Percentiles rank a stretch among this genome's conserved stretches.
These are phyloP conservation scores for Onygenales sp. DNA, from an alignment of 2,329 filamentous ascomycete genomes.

Conservation along the genomic window DNA sequence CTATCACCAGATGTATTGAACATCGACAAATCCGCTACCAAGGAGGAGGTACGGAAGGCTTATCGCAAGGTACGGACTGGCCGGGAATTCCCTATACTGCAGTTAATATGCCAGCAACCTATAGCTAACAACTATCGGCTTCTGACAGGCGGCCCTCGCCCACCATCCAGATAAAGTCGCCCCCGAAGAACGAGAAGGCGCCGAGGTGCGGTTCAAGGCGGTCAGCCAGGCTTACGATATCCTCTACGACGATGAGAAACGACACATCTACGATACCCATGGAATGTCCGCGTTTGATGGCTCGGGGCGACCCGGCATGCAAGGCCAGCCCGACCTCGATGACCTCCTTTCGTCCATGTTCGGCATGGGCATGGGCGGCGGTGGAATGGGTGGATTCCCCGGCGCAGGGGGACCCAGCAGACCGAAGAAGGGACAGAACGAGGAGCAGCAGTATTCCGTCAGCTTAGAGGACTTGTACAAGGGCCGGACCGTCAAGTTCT, in stretches of 20 bases:
- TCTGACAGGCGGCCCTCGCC: conserved; percentile 62
- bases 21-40: conserved; percentile 60
- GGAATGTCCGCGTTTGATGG: conserved; percentile 95
- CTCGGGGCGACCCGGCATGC: conserved; percentile 53
- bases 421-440: conserved; percentile 28
- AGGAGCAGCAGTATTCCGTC: conserved; percentile 57
- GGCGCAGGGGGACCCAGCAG: conserved; percentile 44
- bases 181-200: conserved; percentile 63
- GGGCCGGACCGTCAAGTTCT: conserved; percentile 95
- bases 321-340: conserved; percentile 65
- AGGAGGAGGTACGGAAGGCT: conserved; percentile 84
- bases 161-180: conserved; percentile 95
- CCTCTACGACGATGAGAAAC: conserved; percentile 89
- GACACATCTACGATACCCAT: conserved; percentile 81
- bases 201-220: conserved; percentile 86
- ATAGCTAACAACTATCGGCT: conserved; percentile 8
- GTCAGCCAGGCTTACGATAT: conserved; percentile 96
- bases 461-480: conserved; percentile 94
- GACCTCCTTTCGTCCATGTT: conserved; percentile 95
- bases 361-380: conserved; percentile 39
- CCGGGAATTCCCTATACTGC: neutral
- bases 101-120: neutral
- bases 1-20: conserved; percentile 60
- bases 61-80: conserved; percentile 69
- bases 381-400: conserved; percentile 45